Evolutionary conservation across 352 stramenopile genomes (phyloP).

Genomic region (Thalassiosira ordinaria): DNA sequence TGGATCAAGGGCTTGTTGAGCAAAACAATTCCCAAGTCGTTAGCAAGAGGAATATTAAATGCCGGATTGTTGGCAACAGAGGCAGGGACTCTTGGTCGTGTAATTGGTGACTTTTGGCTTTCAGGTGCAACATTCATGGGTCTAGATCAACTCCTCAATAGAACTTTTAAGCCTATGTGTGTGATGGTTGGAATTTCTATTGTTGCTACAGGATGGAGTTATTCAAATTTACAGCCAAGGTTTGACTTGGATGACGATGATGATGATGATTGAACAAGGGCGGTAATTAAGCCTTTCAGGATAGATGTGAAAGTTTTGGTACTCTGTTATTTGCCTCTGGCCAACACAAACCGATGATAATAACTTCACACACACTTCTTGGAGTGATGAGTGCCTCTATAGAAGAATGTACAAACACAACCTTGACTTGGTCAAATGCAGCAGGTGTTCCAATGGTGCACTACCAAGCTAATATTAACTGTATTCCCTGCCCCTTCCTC

Average conservation of each 20-base stretch:
- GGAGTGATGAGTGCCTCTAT: too few species aligned
- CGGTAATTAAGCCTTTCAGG: too few species aligned
- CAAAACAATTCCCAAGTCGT: constrained; percentile 89
- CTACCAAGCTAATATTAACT: too few species aligned
- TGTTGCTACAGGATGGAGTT: constrained; percentile 23
- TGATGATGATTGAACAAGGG: constrained; percentile 49
- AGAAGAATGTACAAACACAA: too few species aligned
- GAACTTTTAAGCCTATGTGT: constrained; percentile 58
- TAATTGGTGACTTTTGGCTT: constrained; percentile 76
- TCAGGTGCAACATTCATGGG: constrained; percentile 49
- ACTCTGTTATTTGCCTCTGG: too few species aligned
- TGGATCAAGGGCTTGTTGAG: constrained; percentile 35
- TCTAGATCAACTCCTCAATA: constrained; percentile 68
- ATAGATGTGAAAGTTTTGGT: too few species aligned
- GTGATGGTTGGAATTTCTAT: constrained; percentile 41
- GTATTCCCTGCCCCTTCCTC: too few species aligned
- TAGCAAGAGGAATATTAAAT: constrained; percentile 94
- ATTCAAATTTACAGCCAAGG: constrained; percentile 44
- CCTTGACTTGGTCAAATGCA: too few species aligned
- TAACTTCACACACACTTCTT: too few species aligned
- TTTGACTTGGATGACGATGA: constrained; percentile 56
- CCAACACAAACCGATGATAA: too few species aligned
- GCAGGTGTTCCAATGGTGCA: too few species aligned
- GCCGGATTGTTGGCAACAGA: constrained; percentile 93
- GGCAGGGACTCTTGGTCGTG: constrained; percentile 86